These are phyloP conservation scores for Asparagopsis taxiformis DNA, from an alignment of 31 red algal species.

Conservation along the genomic window DNA sequence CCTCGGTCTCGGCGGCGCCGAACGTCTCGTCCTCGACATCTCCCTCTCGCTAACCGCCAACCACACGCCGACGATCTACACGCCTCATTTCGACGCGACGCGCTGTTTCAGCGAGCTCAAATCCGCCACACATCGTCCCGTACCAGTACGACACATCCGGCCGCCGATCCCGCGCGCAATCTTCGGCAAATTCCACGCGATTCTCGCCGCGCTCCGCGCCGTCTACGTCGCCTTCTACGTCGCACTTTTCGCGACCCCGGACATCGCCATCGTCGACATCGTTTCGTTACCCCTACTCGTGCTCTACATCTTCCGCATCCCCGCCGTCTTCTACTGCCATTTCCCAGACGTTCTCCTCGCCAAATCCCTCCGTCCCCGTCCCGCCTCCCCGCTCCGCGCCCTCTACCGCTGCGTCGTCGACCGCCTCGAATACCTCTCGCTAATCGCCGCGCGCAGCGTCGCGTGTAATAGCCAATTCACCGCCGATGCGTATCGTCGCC, in stretches of 20 bases:
- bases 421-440: conserved; percentile 41
- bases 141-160: conserved; percentile 16
- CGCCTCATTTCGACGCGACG: conserved; percentile 49
- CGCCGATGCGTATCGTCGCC: conserved; percentile 22
- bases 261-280: conserved; percentile 79
- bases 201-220: conserved; percentile 57
- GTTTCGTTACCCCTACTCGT: conserved; percentile 82
- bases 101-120: conserved; percentile 79
- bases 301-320: conserved; percentile 44
- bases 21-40: conserved; percentile 84
- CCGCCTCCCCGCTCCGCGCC: conserved; percentile 11
- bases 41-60: conserved; percentile 57
- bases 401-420: conserved; percentile 74
- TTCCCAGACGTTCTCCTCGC: conserved; percentile 90
- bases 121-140: not conserved
- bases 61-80: conserved; percentile 70
- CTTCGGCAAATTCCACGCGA: conserved; percentile 53
- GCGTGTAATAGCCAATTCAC: conserved; percentile 84
- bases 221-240: conserved; percentile 57
- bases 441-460: conserved; percentile 48
- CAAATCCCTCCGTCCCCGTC: conserved; percentile 29
- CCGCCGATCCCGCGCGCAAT: conserved; percentile 58
- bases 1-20: conserved; percentile 96
- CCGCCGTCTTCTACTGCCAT: conserved; percentile 91
- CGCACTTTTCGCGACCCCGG: conserved; percentile 10